A percentile compares a stretch with the other conserved stretches of the same genome.
These are phyloP conservation scores for Aspergillus ochraceus DNA, from an alignment of 2,329 filamentous ascomycete species.

Conservation along the genomic window DNA sequence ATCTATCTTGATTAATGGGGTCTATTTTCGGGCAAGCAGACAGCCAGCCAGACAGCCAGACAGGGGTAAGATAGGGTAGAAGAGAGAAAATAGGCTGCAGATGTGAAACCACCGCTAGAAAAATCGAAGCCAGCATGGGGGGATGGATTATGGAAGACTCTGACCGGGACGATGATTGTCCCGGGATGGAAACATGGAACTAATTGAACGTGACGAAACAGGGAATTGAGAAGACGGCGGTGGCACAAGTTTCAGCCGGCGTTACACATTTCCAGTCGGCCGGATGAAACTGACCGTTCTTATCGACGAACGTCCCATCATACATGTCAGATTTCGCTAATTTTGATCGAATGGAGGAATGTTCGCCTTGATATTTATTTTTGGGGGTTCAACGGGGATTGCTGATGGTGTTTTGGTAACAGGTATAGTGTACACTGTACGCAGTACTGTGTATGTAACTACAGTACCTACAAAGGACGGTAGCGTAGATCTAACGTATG, in stretches of 20 bases:
- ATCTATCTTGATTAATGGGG: background rate
- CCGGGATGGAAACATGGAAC: background rate
- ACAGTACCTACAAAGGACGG: no score
- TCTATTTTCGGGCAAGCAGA: background rate
- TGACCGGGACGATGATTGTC: no score
- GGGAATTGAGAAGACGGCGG: background rate
- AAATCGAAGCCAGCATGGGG: background rate
- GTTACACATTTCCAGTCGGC: conserved; percentile 11
- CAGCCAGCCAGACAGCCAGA: background rate
- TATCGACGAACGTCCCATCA: background rate
- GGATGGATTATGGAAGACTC: background rate
- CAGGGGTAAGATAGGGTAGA: no score
- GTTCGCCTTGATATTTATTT: no score
- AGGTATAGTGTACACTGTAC: no score
- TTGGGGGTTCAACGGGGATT: background rate
- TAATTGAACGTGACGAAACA: background rate
- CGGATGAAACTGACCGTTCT: conserved; percentile 14
- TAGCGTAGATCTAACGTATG: no score
- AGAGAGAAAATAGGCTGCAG: background rate
- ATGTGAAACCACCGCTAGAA: background rate
- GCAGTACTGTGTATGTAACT: no score
- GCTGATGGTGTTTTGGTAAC: background rate
- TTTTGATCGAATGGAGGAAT: background rate
- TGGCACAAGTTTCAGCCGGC: conserved; percentile 11
- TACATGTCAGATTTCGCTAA: conserved; percentile 7